phyloP scores from a whole-genome alignment of 2,329 filamentous ascomycete genomes.

The Aspergillus chevalieri region DNA sequence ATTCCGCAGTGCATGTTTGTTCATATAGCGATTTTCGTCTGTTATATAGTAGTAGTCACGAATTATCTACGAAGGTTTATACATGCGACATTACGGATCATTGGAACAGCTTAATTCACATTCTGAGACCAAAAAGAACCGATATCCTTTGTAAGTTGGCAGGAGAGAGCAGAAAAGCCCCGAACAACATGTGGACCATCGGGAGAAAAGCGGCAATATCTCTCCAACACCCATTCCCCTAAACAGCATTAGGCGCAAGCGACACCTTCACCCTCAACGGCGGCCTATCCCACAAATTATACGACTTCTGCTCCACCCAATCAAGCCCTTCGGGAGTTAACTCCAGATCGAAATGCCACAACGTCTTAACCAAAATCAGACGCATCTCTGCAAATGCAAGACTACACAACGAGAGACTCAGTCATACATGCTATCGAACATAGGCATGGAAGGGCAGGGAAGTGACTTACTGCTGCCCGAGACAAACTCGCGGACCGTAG shows the following conservation, averaged over 20 bases:
- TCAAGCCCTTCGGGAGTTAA: conserved; percentile 22
- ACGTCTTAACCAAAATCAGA: conserved; percentile 31
- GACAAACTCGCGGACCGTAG: conserved; percentile 24
- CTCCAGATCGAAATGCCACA: conserved; percentile 35
- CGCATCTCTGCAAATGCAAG: conserved; percentile 34
- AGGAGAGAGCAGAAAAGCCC: too few species aligned
- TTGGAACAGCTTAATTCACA: too few species aligned
- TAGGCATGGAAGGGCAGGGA: neutral
- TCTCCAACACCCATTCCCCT: neutral
- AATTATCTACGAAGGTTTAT: too few species aligned
- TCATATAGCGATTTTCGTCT: too few species aligned
- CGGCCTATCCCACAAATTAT: conserved; percentile 33
- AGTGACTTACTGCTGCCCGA: conserved; percentile 12
- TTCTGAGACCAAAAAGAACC: too few species aligned
- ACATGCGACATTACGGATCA: too few species aligned
- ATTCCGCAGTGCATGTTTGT: too few species aligned
- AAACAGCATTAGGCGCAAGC: conserved; percentile 6
- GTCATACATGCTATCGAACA: neutral
- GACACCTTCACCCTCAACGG: conserved; percentile 24
- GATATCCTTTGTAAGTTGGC: too few species aligned
- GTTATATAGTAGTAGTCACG: too few species aligned
- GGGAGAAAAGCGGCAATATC: neutral
- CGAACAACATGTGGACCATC: too few species aligned
- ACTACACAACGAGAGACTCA: conserved; percentile 9
- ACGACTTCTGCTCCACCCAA: conserved; percentile 27